These are phyloP conservation scores for Jaapia argillacea DNA, from an alignment of 768 basidiomycete species.

Conservation along the genomic window DNA sequence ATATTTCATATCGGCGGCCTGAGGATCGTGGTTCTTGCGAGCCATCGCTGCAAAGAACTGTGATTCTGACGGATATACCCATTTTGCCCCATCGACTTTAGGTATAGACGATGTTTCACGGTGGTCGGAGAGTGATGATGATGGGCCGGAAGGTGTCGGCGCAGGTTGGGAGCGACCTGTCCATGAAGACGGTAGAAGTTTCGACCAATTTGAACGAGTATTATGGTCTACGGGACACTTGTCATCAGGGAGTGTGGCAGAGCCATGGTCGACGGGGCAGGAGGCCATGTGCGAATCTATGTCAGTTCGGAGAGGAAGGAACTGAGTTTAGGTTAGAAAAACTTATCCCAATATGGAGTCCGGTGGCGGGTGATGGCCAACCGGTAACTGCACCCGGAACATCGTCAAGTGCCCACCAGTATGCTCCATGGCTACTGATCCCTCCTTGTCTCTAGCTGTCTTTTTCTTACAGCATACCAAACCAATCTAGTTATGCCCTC, in stretches of 20 bases:
- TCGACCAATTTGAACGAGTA: conserved; percentile 23
- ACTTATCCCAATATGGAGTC: too few relatives aligned
- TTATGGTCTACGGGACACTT: conserved; percentile 62
- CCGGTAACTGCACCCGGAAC: too few relatives aligned
- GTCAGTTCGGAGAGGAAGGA: too few relatives aligned
- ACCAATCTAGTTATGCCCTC: too few relatives aligned
- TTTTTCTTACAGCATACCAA: too few relatives aligned
- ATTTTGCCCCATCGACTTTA: conserved; percentile 55
- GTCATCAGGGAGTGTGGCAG: conserved; percentile 15
- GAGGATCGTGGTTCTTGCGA: conserved; percentile 86
- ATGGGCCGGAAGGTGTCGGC: conserved; percentile 6
- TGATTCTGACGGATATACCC: conserved; percentile 98
- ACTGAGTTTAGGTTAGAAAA: too few relatives aligned
- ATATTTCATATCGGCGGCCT: conserved; percentile 83
- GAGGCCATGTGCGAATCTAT: too few relatives aligned
- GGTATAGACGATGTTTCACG: conserved; percentile 89
- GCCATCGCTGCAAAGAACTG: conserved; percentile 98
- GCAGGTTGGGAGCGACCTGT: conserved; percentile 30
- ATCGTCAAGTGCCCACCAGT: too few relatives aligned
- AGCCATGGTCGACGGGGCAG: conserved; percentile 43
- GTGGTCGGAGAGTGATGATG: conserved; percentile 45
- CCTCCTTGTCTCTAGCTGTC: too few relatives aligned
- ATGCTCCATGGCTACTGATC: too few relatives aligned
- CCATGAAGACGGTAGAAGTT: conserved; percentile 19
- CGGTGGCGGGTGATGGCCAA: too few relatives aligned